phyloP scores from a whole-genome alignment of 2,329 filamentous ascomycete species.

The Cercospora brassicicola region DNA sequence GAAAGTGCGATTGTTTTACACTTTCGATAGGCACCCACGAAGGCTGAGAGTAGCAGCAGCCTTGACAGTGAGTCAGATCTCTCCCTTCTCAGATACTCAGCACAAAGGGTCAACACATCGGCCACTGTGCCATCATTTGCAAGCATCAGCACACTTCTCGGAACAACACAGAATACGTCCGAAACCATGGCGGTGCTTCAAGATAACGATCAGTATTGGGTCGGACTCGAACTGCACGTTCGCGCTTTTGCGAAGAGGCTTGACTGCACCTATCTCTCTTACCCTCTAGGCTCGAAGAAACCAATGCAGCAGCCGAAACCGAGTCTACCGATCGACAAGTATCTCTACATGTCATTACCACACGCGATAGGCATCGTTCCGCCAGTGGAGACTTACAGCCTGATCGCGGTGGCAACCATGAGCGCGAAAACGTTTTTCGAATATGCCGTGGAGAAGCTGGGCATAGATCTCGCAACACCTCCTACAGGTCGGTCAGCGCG shows the following conservation, averaged over 20 bases:
- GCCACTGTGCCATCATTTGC: not conserved
- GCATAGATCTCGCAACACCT: not conserved
- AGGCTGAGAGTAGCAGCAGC: not conserved
- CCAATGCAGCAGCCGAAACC: conserved; percentile 5
- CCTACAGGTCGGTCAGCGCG: not conserved
- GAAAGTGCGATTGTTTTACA: not conserved
- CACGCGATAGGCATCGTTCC: conserved; percentile 8
- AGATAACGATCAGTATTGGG: conserved; percentile 5
- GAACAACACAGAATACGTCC: not conserved
- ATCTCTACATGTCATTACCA: conserved; percentile 13
- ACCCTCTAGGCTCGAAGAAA: conserved; percentile 4
- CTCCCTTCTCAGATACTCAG: not conserved
- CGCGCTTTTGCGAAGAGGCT: conserved; percentile 5
- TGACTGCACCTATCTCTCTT: not conserved
- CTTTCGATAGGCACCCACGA: not conserved
- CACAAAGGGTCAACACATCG: not conserved
- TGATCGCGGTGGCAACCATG: conserved; percentile 28
- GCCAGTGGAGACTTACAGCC: not conserved
- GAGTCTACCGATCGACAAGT: conserved; percentile 5
- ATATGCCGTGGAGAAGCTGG: conserved; percentile 22
- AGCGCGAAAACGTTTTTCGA: conserved; percentile 26
- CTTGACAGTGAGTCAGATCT: conserved; percentile 1
- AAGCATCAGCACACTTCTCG: not conserved
- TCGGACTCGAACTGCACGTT: conserved; percentile 5
- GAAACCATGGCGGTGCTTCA: conserved; percentile 1